Base-by-base conservation (phyloP, 257 asterid genomes). In the Ajuga chamaepitys region DNA sequence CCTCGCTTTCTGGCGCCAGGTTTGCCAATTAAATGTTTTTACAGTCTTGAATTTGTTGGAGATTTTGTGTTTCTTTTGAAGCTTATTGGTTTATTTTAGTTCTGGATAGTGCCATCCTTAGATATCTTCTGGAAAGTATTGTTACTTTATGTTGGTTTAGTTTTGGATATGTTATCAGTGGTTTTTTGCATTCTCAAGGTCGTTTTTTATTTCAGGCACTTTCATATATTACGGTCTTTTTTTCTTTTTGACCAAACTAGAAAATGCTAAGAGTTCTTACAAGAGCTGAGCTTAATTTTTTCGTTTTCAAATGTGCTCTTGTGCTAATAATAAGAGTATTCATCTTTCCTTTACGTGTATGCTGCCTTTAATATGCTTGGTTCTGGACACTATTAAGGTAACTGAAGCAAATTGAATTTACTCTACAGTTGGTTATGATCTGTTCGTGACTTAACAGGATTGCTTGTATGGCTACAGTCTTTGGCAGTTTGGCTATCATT, bases 1-100 rank as follows among this genome's bases (percentile, higher is more conserved):
- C 71, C 86, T 89, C 24, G 76, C 94, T 53, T 83, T 83, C 60
- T 89, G 97, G 97, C 95, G 95, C 17, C 95, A 89, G 95, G 95
- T 89, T 11, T 5, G 64, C 44, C 21, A 12, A 38, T 48, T 16
- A 62, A 9, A 4, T 4, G 24, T 8, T 22, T 30, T 38, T 54
- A 1, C 37, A 21, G 46, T 54, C 18, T 11, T 7, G 30, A 67
- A 11, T 60, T 22, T 18, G 20, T 47, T 14, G 2, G 62, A 13
- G 24, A 20, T 40, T 5, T 58, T 24, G 44, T 47, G 32, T 67
- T 24, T n/a, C 40, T 13, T 44, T 42, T 51, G 52, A 9, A 60
- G 68, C 37, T 42, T 12, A 42, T 28, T 40, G 48, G 34, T 12
- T 14, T 28, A 32, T 9, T 14, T 32, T 56, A 24, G 52, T 30